Conservation (phyloP, 148 eudicot species). For the Silene conica region DNA sequence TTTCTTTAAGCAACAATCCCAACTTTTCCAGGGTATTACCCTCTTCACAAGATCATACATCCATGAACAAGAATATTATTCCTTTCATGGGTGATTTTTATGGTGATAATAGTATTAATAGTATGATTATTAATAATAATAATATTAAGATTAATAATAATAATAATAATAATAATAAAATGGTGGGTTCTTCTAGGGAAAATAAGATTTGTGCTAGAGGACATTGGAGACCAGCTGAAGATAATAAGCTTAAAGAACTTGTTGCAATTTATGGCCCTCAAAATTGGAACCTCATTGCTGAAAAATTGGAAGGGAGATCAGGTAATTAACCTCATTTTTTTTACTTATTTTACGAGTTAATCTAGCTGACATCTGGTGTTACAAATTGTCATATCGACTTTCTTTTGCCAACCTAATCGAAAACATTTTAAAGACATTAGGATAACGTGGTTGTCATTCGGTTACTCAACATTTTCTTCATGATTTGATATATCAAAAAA, state of each 20-base stretch:
- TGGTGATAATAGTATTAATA: conserved; percentile 9
- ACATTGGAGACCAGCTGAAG: conserved; percentile 88
- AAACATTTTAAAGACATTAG: too few species aligned
- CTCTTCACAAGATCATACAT: conserved; percentile 3
- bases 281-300: conserved; percentile 87
- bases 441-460: too few species aligned
- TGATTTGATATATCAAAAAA: too few species aligned
- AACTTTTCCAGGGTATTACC: conserved; percentile 3
- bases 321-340: conserved; percentile 30
- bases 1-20: conserved; percentile 24
- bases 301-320: conserved; percentile 74
- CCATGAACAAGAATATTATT: conserved; percentile 13
- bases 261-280: conserved; percentile 81
- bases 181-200: conserved; percentile 15
- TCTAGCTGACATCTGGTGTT: too few species aligned
- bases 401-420: too few species aligned
- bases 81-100: conserved; percentile 15
- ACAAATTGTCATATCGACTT: too few species aligned
- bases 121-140: background rate
- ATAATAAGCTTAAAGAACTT: conserved; percentile 65
- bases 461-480: too few species aligned
- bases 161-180: conserved; percentile 4
- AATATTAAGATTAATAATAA: background rate
- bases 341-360: too few species aligned
- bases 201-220: conserved; percentile 70